Conservation (phyloP, 768 basidiomycete genomes). For the Leccinum sublutescens region DNA sequence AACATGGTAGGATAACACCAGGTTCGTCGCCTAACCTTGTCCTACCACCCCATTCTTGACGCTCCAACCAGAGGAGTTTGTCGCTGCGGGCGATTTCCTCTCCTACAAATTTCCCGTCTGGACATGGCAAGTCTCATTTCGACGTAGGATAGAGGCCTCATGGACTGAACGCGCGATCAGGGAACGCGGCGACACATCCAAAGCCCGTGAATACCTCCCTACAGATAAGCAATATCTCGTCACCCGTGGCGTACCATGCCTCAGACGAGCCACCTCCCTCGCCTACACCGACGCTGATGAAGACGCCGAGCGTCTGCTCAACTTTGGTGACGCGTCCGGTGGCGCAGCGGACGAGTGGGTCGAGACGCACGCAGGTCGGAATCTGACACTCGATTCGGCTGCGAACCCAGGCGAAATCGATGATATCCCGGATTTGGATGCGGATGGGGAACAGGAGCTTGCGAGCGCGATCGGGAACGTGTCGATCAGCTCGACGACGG, state of each 20-base stretch:
- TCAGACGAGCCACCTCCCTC: constrained; percentile 87
- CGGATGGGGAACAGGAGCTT: constrained; percentile 56
- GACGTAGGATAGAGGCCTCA: not conserved
- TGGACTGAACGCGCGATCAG: constrained; percentile 39
- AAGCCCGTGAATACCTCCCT: constrained; percentile 90
- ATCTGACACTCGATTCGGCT: constrained; percentile 47
- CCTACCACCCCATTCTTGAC: constrained; percentile 10
- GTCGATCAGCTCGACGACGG: constrained; percentile 39
- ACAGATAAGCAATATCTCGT: constrained; percentile 95
- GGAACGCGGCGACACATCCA: constrained; percentile 89
- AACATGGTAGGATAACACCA: constrained; percentile 94
- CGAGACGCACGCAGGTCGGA: constrained; percentile 90
- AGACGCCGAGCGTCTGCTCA: constrained; percentile 90
- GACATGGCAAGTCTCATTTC: constrained; percentile 67
- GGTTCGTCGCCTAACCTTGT: constrained; percentile 45
- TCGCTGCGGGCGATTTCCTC: constrained; percentile 96
- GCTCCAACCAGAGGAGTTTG: constrained; percentile 79
- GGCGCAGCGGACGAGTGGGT: constrained; percentile 90
- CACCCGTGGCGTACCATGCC: constrained; percentile 94
- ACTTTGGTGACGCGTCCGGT: constrained; percentile 66
- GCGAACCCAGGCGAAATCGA: constrained; percentile 66
- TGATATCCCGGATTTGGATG: constrained; percentile 88
- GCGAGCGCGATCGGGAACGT: constrained; percentile 44
- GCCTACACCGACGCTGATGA: constrained; percentile 96
- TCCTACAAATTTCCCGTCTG: constrained; percentile 98